Percentiles rank a stretch among this genome's conserved stretches.
Evolutionary conservation across 2,329 filamentous ascomycete genomes (phyloP).

Genomic region (Colletotrichum tropicicola): DNA sequence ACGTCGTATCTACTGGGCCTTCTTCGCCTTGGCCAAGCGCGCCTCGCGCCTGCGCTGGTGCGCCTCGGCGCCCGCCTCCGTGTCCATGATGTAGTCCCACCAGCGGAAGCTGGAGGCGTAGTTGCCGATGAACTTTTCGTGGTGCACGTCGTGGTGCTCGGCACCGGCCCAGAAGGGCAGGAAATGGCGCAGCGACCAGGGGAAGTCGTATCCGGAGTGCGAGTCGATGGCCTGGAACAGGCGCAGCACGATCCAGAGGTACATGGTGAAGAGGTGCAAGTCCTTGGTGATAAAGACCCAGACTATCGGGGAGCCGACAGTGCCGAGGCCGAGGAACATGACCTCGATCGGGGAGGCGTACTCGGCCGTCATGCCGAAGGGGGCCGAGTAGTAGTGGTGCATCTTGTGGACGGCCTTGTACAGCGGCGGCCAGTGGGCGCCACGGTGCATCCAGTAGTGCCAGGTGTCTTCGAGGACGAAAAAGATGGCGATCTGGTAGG

Average conservation of each 20-base stretch:
- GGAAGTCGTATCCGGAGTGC: constrained; percentile 98
- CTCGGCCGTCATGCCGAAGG: constrained; percentile 96
- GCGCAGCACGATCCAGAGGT: constrained; percentile 91
- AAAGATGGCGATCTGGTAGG: constrained; percentile 90
- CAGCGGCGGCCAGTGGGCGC: constrained; percentile 91
- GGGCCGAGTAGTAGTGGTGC: constrained; percentile 97
- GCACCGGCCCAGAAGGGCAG: constrained; percentile 98
- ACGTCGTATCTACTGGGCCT: constrained; percentile 65
- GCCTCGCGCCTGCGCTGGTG: constrained; percentile 83
- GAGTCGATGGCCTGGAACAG: constrained; percentile 98
- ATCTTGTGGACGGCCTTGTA: constrained; percentile 99
- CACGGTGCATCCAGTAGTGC: constrained; percentile 98
- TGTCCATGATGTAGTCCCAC: constrained; percentile 97
- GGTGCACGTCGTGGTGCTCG: constrained; percentile 95
- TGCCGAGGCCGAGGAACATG: constrained; percentile 91
- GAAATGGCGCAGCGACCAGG: constrained; percentile 95
- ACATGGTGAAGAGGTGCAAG: constrained; percentile 97
- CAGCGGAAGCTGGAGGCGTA: constrained; percentile 98
- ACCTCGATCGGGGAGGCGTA: constrained; percentile 98
- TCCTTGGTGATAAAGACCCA: constrained; percentile 86
- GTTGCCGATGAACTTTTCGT: constrained; percentile 99
- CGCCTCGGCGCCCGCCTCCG: constrained; percentile 89
- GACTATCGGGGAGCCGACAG: constrained; percentile 82
- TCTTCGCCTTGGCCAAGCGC: constrained; percentile 76
- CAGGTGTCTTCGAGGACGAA: constrained; percentile 96